Evolutionary conservation across 805 yeast species (phyloP), one percentile per base, ranked within the genome.

Genomic region (Barnettozyma vustinii): DNA sequence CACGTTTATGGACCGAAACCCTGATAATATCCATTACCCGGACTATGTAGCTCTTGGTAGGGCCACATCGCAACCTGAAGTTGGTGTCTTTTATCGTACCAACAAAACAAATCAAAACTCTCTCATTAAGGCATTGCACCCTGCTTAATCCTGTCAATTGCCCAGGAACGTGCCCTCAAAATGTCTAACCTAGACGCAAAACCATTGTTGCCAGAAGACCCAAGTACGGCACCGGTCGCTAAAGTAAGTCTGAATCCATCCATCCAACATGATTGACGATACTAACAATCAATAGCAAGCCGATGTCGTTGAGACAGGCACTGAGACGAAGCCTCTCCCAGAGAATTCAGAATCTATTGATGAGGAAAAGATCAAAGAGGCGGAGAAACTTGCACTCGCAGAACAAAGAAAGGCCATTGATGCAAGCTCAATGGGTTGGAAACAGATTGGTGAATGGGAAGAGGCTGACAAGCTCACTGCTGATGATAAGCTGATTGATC

Each of bases 401-500:
- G 54, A 51, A 8, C 61, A 63, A 40, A 64, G 88, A 63, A 64
- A 68, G 36, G 66, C 84, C 3, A 80, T 79, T 44, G 80, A 75
- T 48, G 85, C 87, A 25, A 79, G 92, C 2, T 85, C 78, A 60
- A 79, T 87, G 44, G 98, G 98, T 32, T 92, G 98, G 98, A 87
- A 84, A 63, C 96, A 91, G 66, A 90, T 87, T 46, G 92, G 94
- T 9, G 87, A 89, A 18, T 92, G 89, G 84, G 87, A 83, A 61
- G 81, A 80, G 50, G 75, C 77, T 39, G 91, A 85, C 63, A 69
- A 70, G 1, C 70, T 87, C 56, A 80, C 79, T 9, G 65, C 66
- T 12, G 87, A 84, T 35, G 96, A 88, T 63, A 87, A 83, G 58
- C 70, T 82, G 48, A 74, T 78, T 53, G 96, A 90, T 64, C 70